Evolutionary conservation across 2,329 filamentous ascomycete genomes (phyloP).

Genomic region (Hymenoscyphus salicellus): DNA sequence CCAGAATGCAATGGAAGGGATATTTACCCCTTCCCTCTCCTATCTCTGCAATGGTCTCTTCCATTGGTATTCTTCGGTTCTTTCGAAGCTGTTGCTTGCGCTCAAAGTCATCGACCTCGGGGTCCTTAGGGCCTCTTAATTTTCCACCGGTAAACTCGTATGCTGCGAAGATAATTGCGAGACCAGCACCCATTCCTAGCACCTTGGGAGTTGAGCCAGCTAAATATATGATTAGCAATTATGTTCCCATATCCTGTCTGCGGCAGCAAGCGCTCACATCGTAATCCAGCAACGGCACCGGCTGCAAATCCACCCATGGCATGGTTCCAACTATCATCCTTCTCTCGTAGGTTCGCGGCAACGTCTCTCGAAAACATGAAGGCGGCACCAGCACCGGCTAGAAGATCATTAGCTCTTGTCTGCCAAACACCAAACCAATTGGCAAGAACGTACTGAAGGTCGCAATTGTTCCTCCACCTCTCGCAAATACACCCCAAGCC

Average conservation of each 20-base stretch:
- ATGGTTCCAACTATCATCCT: slow-evolving; percentile 63
- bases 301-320: slow-evolving; percentile 64
- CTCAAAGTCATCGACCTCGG: slow-evolving; percentile 59
- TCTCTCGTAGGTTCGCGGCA: slow-evolving; percentile 66
- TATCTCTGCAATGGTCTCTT: slow-evolving; percentile 63
- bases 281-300: slow-evolving; percentile 59
- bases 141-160: slow-evolving; percentile 63
- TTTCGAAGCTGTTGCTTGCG: slow-evolving; percentile 61
- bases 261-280: slow-evolving; percentile 45
- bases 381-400: slow-evolving; percentile 65
- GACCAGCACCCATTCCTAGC: slow-evolving; percentile 59
- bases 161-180: slow-evolving; percentile 54
- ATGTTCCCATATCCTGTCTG: not conserved
- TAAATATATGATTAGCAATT: slow-evolving; percentile 35
- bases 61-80: slow-evolving; percentile 58
- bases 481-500: slow-evolving; percentile 74
- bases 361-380: slow-evolving; percentile 65
- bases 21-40: slow-evolving; percentile 66
- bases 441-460: slow-evolving; percentile 50
- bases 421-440: not conserved
- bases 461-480: slow-evolving; percentile 71
- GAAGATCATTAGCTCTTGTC: slow-evolving; percentile 16
- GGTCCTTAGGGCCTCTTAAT: slow-evolving; percentile 51
- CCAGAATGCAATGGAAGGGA: not conserved
- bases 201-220: slow-evolving; percentile 61